Conservation (phyloP, 2,329 filamentous ascomycete genomes). For the Remersonia thermophila region DNA sequence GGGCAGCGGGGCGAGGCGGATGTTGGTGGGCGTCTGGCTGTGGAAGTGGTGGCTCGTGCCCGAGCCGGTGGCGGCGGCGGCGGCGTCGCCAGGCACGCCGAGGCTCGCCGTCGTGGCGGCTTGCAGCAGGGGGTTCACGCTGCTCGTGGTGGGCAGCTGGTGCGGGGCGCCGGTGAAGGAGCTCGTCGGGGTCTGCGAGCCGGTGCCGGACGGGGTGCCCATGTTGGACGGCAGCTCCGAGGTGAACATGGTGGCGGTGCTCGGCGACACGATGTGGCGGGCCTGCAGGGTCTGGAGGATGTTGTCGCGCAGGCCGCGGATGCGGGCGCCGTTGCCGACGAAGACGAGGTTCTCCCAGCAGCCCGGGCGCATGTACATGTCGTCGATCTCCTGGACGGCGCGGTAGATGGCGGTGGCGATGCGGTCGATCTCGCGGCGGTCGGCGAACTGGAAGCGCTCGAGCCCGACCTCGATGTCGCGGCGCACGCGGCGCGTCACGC, state of each 20-base stretch:
- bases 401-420: constrained; percentile 77
- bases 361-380: constrained; percentile 69
- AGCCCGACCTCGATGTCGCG: constrained; percentile 64
- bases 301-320: constrained; percentile 75
- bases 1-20: constrained; percentile 65
- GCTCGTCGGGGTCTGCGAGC: constrained; percentile 75
- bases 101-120: constrained; percentile 68
- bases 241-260: constrained; percentile 90
- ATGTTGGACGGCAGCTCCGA: constrained; percentile 91
- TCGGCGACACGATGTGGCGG: constrained; percentile 83
- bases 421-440: constrained; percentile 63
- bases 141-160: constrained; percentile 36
- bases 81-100: constrained; percentile 27
- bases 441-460: constrained; percentile 60
- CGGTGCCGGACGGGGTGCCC: constrained; percentile 80
- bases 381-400: constrained; percentile 69
- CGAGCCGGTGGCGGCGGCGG: constrained; percentile 32
- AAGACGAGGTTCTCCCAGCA: constrained; percentile 91
- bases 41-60: constrained; percentile 40
- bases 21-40: constrained; percentile 66
- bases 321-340: constrained; percentile 69
- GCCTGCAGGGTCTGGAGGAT: constrained; percentile 66
- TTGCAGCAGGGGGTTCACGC: constrained; percentile 79
- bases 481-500: constrained; percentile 43
- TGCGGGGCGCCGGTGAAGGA: constrained; percentile 40